phyloP scores from a whole-genome alignment of 768 basidiomycete species.

The Amanita thiersii region DNA sequence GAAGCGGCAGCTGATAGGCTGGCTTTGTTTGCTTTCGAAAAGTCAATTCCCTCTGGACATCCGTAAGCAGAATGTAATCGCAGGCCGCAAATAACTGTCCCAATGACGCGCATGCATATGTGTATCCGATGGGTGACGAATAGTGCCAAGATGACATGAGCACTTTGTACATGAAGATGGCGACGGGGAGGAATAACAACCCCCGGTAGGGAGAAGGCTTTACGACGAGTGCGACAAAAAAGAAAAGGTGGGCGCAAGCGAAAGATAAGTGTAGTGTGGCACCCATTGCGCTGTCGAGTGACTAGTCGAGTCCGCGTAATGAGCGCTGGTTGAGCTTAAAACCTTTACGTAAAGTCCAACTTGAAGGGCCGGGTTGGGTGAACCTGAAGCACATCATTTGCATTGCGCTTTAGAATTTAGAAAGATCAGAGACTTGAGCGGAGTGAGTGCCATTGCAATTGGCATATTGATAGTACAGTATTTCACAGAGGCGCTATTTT shows the following conservation, averaged over 20 bases:
- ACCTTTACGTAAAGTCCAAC: too few species aligned
- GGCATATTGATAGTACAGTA: too few species aligned
- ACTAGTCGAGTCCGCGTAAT: too few species aligned
- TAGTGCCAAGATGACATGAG: conserved; percentile 1
- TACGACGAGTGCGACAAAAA: conserved; percentile 7
- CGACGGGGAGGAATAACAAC: conserved; percentile 10
- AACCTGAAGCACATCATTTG: too few species aligned
- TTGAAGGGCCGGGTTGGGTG: too few species aligned
- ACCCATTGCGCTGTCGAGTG: neutral
- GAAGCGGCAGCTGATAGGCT: conserved; percentile 7
- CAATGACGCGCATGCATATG: conserved; percentile 10
- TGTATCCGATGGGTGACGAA: conserved; percentile 9
- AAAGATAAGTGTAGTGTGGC: neutral
- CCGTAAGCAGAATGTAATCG: conserved; percentile 10
- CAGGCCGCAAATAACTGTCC: conserved; percentile 6
- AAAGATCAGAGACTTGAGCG: too few species aligned
- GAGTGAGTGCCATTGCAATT: too few species aligned
- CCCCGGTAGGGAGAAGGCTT: conserved; percentile 11
- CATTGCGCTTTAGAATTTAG: too few species aligned
- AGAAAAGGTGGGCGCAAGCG: neutral
- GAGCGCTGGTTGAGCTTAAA: too few species aligned
- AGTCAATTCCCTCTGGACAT: conserved; percentile 9
- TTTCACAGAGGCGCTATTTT: too few species aligned
- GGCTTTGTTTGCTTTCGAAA: conserved; percentile 4
- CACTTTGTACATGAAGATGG: conserved; percentile 8